Base-by-base conservation (phyloP, 495 filamentous ascomycete species). In the Tetracladium setigerum region DNA sequence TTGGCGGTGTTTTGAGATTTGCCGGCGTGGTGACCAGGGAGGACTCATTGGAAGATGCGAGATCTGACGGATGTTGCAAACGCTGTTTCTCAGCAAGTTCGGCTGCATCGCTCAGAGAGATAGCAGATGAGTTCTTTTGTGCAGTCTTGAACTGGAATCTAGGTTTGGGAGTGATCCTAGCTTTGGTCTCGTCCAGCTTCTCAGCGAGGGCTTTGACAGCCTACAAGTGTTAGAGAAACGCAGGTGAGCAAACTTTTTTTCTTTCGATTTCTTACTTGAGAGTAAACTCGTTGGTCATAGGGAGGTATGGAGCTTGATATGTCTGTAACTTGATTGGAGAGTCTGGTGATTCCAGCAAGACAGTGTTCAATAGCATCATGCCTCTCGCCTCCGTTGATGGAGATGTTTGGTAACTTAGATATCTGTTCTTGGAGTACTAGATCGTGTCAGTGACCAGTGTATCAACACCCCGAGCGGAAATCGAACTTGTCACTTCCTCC, bases 261-360 rank as follows among this genome's bases (percentile, higher is more conserved):
- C 3, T 27, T 27, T 27, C 0, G 31, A 18, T 19, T 30, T 17
- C 62, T 22, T 68, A 86, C 84, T 55, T 86, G 81, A 30, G 77
- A 70, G 58, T 86, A 89, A 15, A 79, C 78, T 49, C 84, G 71
- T 59, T 88, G 86, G 47, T 91, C 86, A 55, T 88, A 86, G 3
- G 84, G 76, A 5, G 86, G 84, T 19, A 89, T 72, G 46, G 80
- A 83, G 49, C 71, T 74, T 1, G 79, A 74, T 6, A 80, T 74
- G 66, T 86, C 81, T 52, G 79, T 79, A 57, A 89, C 76, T 45
- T 83, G 76, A 47, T 78, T 73, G 1, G 82, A 84, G 13, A 90
- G 71, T 33, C 74, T 69, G 15, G 77, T 72, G 44, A 90, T 85
- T 13, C 74, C 71, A 14, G 81, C 73, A 32, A 85, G 67, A 54